Base-by-base conservation (phyloP, 2,329 filamentous ascomycete genomes). In the Colletotrichum australisinense region DNA sequence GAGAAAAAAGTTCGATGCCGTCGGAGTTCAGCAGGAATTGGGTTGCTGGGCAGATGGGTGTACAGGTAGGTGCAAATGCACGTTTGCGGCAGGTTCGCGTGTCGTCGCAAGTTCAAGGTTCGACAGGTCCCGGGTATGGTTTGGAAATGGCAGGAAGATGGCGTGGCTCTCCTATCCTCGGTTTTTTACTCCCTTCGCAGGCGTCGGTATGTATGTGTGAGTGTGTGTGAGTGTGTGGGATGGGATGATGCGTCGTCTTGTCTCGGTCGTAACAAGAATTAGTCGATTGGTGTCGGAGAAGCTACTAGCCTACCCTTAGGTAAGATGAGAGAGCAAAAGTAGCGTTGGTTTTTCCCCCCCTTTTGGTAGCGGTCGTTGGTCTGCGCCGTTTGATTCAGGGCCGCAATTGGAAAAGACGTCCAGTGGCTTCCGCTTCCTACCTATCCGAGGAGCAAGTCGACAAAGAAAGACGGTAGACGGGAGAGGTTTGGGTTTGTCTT, bases 91-190 rank as follows among this genome's bases (percentile, higher is more conserved):
- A 38, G 62, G 60, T 66, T 71, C 70, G 70, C 67, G 49, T 53
- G 67, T 73, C 71, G 67, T 71, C 71, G 71, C 67, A 73, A 73
- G 62, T 71, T 60, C 38, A 72, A 49, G 65, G 28, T 59, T 72
- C 57, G 57, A 30, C 26, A 68, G 52, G 49, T 58, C 30, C 62
- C 52, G 12, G 63, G 63, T 57, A 42, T 16, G 26, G 28, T 64
- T 53, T 24, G 32, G 22, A n/a, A 14, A 52, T 64, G 32, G 35
- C 32, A 52, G 59, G 42, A 49, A 16, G 28, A 68, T 56, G 53
- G 69, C 16, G 57, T 63, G 35, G 32, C 49, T 30, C 35, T 55
- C 12, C 12, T 63, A 38, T 49, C 63, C 53, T 22, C 4, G 46
- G 46, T 38, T n/a, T 42, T 22, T 49, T 38, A 16, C 35, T 35